Conservation (phyloP, 2,329 filamentous ascomycete species). For the Leptodontidium sp. region DNA sequence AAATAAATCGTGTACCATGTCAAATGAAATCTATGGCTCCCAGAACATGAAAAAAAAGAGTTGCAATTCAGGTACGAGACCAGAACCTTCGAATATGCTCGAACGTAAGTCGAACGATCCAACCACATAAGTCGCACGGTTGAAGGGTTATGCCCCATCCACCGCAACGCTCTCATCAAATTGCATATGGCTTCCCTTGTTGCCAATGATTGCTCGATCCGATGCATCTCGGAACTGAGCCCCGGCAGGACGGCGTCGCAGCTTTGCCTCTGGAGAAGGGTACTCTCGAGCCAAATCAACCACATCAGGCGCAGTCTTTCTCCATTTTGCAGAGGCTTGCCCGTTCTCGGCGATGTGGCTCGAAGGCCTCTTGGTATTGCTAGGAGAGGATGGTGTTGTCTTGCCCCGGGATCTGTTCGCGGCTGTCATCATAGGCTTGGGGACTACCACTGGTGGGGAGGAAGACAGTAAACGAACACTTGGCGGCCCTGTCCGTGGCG, state of each 20-base stretch:
- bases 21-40: neutral
- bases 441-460: neutral
- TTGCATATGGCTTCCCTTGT: neutral
- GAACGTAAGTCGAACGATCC: neutral
- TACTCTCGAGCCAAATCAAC: neutral
- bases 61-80: neutral
- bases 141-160: too few relatives aligned
- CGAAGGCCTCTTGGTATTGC: neutral
- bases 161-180: neutral
- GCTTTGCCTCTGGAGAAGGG: neutral
- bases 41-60: neutral
- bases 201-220: constrained; percentile 3
- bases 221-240: constrained; percentile 1
- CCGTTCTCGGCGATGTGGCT: neutral
- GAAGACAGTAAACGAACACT: neutral
- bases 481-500: neutral
- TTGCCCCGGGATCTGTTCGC: neutral
- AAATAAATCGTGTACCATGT: neutral
- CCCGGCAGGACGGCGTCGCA: neutral
- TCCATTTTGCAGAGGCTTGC: neutral
- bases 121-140: neutral
- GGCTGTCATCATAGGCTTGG: neutral
- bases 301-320: neutral
- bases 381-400: neutral
- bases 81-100: neutral